Conservation (phyloP, 108 stramenopile species). For the Skeletonema marinoi region DNA sequence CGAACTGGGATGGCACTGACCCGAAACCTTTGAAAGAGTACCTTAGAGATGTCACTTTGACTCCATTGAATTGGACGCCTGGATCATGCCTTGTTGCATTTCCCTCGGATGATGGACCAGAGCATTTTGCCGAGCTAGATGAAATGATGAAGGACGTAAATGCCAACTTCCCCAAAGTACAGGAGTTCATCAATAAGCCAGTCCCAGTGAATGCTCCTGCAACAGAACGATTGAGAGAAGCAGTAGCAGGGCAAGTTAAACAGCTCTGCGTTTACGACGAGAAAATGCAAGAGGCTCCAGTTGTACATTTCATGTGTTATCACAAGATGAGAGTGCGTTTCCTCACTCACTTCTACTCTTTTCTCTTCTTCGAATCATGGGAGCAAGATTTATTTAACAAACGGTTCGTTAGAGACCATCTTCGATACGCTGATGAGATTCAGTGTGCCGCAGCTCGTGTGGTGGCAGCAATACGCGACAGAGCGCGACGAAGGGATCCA, state of each 20-base stretch:
- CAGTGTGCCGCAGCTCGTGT: conserved; percentile 90
- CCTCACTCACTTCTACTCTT: conserved; percentile 86
- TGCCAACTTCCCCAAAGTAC: conserved; percentile 12
- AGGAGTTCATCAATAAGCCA: conserved; percentile 51
- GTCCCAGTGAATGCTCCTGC: conserved; percentile 61
- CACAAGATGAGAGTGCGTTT: conserved; percentile 56
- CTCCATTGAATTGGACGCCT: conserved; percentile 71
- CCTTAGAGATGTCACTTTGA: conserved; percentile 45
- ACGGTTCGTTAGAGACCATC: conserved; percentile 86
- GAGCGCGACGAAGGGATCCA: conserved; percentile 35
- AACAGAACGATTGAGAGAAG: conserved; percentile 64
- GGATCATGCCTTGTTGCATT: conserved; percentile 78
- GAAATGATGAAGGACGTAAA: conserved; percentile 46
- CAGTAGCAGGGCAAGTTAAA: conserved; percentile 49
- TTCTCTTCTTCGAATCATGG: conserved; percentile 81
- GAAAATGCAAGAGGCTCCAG: conserved; percentile 60
- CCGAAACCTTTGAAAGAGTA: conserved; percentile 55
- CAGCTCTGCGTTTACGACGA: conserved; percentile 75
- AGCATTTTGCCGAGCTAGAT: conserved; percentile 57
- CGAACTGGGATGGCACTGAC: conserved; percentile 71
- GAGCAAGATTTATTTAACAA: conserved; percentile 80
- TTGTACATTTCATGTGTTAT: conserved; percentile 76
- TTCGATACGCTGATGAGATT: conserved; percentile 87
- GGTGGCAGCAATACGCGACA: conserved; percentile 70
- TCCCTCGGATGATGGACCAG: conserved; percentile 60